Evolutionary conservation across 371 early-diverging fungal genomes (phyloP).

Genomic region (Basidiobolus meristosporus): DNA sequence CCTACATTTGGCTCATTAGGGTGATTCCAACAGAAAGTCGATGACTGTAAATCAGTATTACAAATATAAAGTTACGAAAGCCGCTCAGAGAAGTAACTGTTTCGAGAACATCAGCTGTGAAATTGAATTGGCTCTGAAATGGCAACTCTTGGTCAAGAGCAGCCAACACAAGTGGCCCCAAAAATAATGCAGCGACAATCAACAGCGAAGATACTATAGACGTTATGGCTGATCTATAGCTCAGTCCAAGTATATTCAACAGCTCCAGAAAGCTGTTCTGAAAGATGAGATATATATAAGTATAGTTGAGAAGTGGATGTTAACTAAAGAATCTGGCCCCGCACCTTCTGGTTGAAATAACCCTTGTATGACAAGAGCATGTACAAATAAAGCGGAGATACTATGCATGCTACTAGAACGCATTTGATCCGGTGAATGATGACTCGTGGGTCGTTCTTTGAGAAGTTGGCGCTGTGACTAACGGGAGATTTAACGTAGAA

Average conservation of each 20-base stretch:
- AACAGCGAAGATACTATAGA: neutral
- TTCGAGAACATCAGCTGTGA: neutral
- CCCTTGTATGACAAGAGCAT: neutral
- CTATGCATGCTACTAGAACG: neutral
- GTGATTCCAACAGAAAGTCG: neutral
- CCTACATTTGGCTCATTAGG: conserved; percentile 5
- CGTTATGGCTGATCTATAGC: neutral
- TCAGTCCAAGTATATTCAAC: neutral
- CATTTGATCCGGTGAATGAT: neutral
- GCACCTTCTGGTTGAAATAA: neutral
- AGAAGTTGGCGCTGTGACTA: neutral
- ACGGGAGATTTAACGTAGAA: neutral
- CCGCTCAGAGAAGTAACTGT: neutral
- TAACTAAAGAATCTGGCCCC: neutral
- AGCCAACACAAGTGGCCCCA: conserved; percentile 7
- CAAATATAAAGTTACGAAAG: conserved; percentile 1
- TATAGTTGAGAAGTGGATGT: neutral
- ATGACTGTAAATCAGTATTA: neutral
- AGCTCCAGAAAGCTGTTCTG: neutral
- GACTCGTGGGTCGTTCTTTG: neutral
- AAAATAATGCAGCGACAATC: conserved; percentile 4
- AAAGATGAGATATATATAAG: neutral
- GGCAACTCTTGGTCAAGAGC: neutral
- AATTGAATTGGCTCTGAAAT: neutral
- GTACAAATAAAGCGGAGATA: neutral